Percentiles rank a stretch among this genome's conserved stretches.
Evolutionary conservation across 1,284 basidiomycete genomes (phyloP).

Genomic region (Cutaneotrichosporon curvatum): DNA sequence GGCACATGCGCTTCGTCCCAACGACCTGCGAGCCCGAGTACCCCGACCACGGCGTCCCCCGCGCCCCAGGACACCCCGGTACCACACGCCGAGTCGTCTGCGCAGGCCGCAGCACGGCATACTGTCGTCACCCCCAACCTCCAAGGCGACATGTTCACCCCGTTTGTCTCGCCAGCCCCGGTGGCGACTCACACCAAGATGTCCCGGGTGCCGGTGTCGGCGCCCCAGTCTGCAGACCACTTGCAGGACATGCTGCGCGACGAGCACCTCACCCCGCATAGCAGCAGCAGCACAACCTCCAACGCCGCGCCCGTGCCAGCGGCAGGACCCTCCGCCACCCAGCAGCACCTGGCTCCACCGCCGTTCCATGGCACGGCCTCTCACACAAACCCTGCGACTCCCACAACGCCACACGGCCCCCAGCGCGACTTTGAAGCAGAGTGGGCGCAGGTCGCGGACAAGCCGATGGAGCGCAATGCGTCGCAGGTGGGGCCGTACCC

Average conservation of each 20-base stretch:
- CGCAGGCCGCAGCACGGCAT: slow-evolving; percentile 8
- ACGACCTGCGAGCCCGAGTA: slow-evolving; percentile 13
- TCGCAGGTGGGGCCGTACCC: slow-evolving; percentile 8
- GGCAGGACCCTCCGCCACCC: background rate
- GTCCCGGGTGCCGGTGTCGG: background rate
- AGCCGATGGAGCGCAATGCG: slow-evolving; percentile 17
- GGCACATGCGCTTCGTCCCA: background rate
- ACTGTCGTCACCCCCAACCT: background rate
- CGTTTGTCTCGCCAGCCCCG: slow-evolving; percentile 16
- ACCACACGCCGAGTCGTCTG: slow-evolving; percentile 16
- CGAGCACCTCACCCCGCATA: background rate
- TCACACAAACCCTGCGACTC: background rate
- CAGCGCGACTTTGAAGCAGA: slow-evolving; percentile 1
- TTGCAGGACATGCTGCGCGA: slow-evolving; percentile 13
- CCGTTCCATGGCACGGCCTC: too few species aligned
- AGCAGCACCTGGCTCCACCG: slow-evolving; percentile 2
- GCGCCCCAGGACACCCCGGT: background rate
- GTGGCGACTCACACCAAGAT: background rate
- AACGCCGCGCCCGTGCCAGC: background rate
- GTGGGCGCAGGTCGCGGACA: slow-evolving; percentile 9
- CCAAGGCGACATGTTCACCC: slow-evolving; percentile 15
- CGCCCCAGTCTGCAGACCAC: slow-evolving; percentile 12
- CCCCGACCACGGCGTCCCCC: slow-evolving; percentile 5
- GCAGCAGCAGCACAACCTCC: background rate
- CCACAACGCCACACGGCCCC: background rate